Evolutionary conservation across 2,329 filamentous ascomycete species (phyloP), one percentile per base, ranked within the genome.

Genomic region (Pseudogymnoascus sp.): DNA sequence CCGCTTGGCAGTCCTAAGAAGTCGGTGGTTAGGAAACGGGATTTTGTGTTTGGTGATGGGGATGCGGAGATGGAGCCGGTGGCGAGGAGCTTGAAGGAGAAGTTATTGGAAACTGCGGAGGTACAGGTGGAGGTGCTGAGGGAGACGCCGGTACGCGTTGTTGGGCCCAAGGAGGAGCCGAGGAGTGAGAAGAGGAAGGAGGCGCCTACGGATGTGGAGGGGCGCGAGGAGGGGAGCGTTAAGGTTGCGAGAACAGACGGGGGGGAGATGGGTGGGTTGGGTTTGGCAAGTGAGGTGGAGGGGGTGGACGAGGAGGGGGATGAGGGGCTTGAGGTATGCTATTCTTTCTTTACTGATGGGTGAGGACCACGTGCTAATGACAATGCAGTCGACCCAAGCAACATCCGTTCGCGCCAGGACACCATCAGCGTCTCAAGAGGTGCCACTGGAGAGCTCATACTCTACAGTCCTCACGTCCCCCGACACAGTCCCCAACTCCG

Each of bases 121-220:
- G 28, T 28, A 28, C 5, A 21, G 14, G 18, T 23, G 45, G 8
- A 14, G 45, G 45, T 18, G 25, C 6, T 31, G 45, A 31, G 25
- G 31, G 25, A 18, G 45, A 12, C 25, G 45, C 45, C 45, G 25
- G 45, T 31, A 52, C 45, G 45, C 45, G 45, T 49, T 5, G 23
- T 28, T 3, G 16, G 12, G 5, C 5, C n/a, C 4, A 1, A 40
- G 21, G 23, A 18, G 18, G 18, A 18, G 18, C 14, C 45, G 7
- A 52, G 45, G 6, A 52, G 25, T 31, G 45, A 52, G 45, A 52
- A 52, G 45, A 52, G 45, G 45, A 52, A 52, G 45, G 25, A 31
- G 25, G 45, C 45, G 45, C 45, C 45, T 31, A 52, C 45, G 25
- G 25, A 31, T 12, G 25, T 52, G 5, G 45, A 33, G 25, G 45